Evolutionary conservation across 257 asterid genomes (phyloP).

Genomic region (Dorcoceras hygrometricum): DNA sequence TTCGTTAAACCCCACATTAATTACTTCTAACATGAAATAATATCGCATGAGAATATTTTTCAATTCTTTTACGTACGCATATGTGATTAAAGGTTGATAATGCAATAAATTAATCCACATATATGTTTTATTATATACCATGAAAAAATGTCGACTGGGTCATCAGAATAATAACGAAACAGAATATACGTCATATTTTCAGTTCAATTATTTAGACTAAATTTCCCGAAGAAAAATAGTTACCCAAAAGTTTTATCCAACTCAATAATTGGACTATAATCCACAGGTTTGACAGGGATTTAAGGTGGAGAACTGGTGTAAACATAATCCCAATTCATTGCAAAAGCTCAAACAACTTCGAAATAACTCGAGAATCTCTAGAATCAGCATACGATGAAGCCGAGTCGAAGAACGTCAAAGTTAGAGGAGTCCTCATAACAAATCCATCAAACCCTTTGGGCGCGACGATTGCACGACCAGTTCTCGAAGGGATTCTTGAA

Average conservation of each 20-base stretch:
- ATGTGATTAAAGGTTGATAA: neutral
- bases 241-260: neutral
- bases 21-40: too few relatives aligned
- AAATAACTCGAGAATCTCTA: conserved; percentile 15
- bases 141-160: too few relatives aligned
- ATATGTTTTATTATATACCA: too few relatives aligned
- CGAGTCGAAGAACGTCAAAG: neutral
- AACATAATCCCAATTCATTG: conserved; percentile 35
- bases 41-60: too few relatives aligned
- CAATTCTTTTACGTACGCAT: too few relatives aligned
- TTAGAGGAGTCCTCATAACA: conserved; percentile 18
- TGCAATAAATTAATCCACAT: too few relatives aligned
- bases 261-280: neutral
- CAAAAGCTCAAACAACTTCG: conserved; percentile 13
- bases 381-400: conserved; percentile 17
- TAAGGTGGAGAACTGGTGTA: conserved; percentile 49
- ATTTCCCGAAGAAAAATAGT: too few relatives aligned
- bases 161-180: too few relatives aligned
- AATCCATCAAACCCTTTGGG: conserved; percentile 24
- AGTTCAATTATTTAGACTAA: too few relatives aligned
- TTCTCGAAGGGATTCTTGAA: conserved; percentile 2
- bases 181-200: too few relatives aligned
- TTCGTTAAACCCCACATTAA: neutral
- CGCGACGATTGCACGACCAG: neutral
- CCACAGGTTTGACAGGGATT: conserved; percentile 40